Conservation (phyloP, 306 rosid species). For the Comarum palustre region DNA sequence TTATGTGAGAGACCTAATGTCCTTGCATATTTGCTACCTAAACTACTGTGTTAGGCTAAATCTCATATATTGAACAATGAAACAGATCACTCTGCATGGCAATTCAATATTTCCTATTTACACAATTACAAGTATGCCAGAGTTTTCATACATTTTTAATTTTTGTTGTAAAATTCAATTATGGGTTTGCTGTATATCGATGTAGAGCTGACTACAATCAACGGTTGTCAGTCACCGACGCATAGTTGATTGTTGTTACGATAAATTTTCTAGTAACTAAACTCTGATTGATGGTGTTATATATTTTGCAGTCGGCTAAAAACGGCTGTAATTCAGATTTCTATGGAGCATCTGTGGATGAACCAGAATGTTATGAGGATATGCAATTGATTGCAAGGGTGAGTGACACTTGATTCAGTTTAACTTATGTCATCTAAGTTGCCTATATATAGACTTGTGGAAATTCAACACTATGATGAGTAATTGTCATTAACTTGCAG, state of each 20-base stretch:
- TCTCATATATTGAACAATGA: neutral
- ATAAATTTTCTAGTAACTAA: neutral
- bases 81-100: neutral
- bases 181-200: neutral
- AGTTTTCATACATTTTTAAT: neutral
- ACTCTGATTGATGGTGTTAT: neutral
- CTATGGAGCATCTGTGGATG: neutral
- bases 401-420: neutral
- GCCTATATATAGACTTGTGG: neutral
- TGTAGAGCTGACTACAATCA: neutral
- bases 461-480: neutral
- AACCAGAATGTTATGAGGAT: slow-evolving; percentile 23
- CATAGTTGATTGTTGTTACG: neutral
- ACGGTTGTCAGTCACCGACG: neutral
- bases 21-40: neutral
- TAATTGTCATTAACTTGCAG: slow-evolving; percentile 9
- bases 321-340: slow-evolving; percentile 17
- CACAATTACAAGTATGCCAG: neutral
- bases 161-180: neutral
- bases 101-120: neutral
- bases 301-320: slow-evolving; percentile 24
- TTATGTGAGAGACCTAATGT: slow-evolving; percentile 7
- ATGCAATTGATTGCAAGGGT: slow-evolving; percentile 2
- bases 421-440: neutral
- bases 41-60: too few relatives aligned